These are phyloP conservation scores for Leishmania aethiopica DNA, from an alignment of 208 protist species.

Conservation along the genomic window DNA sequence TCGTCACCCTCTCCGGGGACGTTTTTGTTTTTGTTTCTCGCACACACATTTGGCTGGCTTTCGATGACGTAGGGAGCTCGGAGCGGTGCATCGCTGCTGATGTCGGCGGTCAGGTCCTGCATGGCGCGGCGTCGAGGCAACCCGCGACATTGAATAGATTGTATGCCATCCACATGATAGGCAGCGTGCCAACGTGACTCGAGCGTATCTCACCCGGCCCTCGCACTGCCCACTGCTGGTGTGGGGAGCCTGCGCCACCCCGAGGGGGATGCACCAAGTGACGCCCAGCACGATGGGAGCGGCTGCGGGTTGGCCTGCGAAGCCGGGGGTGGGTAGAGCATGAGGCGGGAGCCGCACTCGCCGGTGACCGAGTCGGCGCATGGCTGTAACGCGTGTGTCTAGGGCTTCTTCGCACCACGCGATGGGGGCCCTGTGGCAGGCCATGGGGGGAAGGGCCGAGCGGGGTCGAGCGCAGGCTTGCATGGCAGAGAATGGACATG, in stretches of 20 bases:
- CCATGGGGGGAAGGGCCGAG: not conserved
- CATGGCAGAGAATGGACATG: not conserved
- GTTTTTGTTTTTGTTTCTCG: not conserved
- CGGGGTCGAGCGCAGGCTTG: not conserved
- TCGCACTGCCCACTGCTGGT: not conserved
- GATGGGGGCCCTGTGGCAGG: not conserved
- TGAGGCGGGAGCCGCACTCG: not conserved
- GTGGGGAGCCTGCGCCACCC: not conserved
- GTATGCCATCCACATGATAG: not conserved
- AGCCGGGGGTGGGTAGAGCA: not conserved
- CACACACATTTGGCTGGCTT: not conserved
- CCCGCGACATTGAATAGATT: not conserved
- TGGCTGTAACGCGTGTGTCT: not conserved
- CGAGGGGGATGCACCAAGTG: not conserved
- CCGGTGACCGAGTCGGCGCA: not conserved
- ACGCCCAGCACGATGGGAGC: not conserved
- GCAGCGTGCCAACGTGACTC: not conserved
- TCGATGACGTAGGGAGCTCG: not conserved
- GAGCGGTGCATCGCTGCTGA: not conserved
- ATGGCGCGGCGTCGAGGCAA: not conserved
- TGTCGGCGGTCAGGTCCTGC: not conserved
- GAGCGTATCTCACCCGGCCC: not conserved
- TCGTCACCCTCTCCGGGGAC: not conserved
- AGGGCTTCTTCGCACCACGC: not conserved
- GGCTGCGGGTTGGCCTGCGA: not conserved